Evolutionary conservation across 2,329 filamentous ascomycete genomes (phyloP).

Genomic region (Cladosporium oxysporum): DNA sequence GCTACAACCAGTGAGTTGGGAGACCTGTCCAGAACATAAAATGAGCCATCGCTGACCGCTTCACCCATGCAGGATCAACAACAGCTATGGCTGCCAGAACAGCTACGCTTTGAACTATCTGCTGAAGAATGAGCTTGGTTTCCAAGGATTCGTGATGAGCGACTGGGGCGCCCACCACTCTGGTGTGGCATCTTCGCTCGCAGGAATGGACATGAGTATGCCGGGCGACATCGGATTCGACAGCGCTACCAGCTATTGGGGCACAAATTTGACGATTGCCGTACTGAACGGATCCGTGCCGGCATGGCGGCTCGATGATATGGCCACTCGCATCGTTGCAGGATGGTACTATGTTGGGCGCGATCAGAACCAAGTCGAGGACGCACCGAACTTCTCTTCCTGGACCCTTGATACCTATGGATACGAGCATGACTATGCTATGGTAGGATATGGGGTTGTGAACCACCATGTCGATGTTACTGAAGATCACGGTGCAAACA

Average conservation of each 20-base stretch:
- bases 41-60: no score
- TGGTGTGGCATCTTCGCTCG: conserved; percentile 30
- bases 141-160: conserved; percentile 49
- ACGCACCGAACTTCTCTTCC: no score
- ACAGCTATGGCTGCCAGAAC: conserved; percentile 65
- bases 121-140: conserved; percentile 61
- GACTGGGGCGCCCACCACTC: conserved; percentile 48
- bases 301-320: conserved; percentile 35
- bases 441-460: no score
- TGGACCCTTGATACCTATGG: no score
- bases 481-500: no score
- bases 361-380: no score
- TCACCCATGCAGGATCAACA: conserved; percentile 56
- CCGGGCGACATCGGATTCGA: conserved; percentile 56
- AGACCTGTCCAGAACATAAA: no score
- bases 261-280: conserved; percentile 32
- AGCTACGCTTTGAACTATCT: conserved; percentile 61
- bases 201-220: conserved; percentile 37
- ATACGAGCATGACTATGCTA: no score
- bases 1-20: no score
- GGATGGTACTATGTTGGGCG: no score
- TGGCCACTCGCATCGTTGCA: no score
- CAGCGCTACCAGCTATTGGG: conserved; percentile 59
- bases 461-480: no score
- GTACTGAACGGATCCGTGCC: conserved; percentile 37